Conservation (phyloP, 106 monocot genomes). For the Dioscorea alata region DNA sequence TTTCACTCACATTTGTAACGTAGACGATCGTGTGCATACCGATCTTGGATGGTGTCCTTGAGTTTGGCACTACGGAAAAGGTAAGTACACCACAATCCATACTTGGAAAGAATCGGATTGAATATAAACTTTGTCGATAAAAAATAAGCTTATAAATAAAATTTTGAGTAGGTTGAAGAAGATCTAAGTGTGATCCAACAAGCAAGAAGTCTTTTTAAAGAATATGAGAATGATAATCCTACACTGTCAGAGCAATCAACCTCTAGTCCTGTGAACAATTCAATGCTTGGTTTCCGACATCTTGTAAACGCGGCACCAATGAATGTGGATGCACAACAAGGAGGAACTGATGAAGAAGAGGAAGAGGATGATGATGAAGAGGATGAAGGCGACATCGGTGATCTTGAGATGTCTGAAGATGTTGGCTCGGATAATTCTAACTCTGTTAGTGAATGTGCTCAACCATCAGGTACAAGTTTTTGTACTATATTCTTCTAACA, state of each 20-base stretch:
- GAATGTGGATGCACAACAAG: constrained; percentile 8
- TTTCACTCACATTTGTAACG: not conserved
- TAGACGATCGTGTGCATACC: constrained; percentile 90
- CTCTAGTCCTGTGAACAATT: constrained; percentile 26
- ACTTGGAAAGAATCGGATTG: no score
- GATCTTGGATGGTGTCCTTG: constrained; percentile 60
- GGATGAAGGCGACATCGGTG: constrained; percentile 26
- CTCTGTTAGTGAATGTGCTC: constrained; percentile 20
- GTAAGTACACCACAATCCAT: constrained; percentile 12
- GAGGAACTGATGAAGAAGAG: constrained; percentile 13
- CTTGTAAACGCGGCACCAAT: constrained; percentile 3
- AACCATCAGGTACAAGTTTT: constrained; percentile 7
- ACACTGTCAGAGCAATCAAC: constrained; percentile 55
- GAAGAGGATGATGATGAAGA: constrained; percentile 18
- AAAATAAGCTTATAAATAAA: not conserved
- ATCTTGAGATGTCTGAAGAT: constrained; percentile 38
- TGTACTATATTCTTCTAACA: constrained; percentile 33
- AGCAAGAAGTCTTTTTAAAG: constrained; percentile 42
- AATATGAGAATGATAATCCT: no score
- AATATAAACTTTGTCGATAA: no score
- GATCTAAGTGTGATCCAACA: constrained; percentile 37
- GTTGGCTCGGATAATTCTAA: constrained; percentile 49
- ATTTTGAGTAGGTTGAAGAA: constrained; percentile 48
- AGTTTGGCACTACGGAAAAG: constrained; percentile 65
- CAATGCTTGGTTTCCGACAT: constrained; percentile 16